These are phyloP conservation scores for Beta lomatogona DNA, from an alignment of 179 eudicot species.

Conservation along the genomic window DNA sequence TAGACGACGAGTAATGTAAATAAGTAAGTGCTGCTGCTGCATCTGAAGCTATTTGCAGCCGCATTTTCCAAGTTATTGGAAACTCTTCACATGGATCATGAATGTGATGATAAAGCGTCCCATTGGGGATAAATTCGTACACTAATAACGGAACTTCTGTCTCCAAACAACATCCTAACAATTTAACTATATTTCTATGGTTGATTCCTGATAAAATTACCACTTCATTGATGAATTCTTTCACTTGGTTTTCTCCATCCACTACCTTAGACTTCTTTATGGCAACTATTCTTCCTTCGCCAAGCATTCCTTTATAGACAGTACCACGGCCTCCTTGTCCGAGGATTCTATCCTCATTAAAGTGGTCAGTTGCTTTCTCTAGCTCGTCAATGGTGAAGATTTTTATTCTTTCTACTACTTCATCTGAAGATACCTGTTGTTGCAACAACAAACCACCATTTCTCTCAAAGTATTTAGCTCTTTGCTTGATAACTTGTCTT, in stretches of 20 bases:
- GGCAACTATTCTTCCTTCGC: constrained; percentile 37
- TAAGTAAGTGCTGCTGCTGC: constrained; percentile 32
- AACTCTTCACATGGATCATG: constrained; percentile 33
- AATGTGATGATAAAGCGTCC: constrained; percentile 37
- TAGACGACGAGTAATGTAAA: constrained; percentile 27
- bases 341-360: constrained; percentile 35
- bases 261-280: constrained; percentile 39
- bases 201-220: constrained; percentile 42
- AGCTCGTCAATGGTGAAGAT: constrained; percentile 39
- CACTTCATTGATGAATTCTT: constrained; percentile 51
- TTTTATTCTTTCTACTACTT: constrained; percentile 35
- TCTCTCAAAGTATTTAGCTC: constrained; percentile 26
- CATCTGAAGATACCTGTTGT: constrained; percentile 31
- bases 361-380: constrained; percentile 42
- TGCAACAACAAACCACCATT: constrained; percentile 42
- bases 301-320: constrained; percentile 23
- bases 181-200: constrained; percentile 42
- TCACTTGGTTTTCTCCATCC: constrained; percentile 24
- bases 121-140: constrained; percentile 44
- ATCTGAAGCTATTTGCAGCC: constrained; percentile 34
- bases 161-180: constrained; percentile 50
- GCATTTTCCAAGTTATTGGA: constrained; percentile 29
- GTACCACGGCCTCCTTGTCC: constrained; percentile 54
- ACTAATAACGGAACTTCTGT: constrained; percentile 48
- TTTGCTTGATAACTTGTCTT: constrained; percentile 12